A percentile compares a stretch with the other conserved stretches of the same genome.
phyloP scores from a whole-genome alignment of 106 monocot species.

The Triglochin maritima region DNA sequence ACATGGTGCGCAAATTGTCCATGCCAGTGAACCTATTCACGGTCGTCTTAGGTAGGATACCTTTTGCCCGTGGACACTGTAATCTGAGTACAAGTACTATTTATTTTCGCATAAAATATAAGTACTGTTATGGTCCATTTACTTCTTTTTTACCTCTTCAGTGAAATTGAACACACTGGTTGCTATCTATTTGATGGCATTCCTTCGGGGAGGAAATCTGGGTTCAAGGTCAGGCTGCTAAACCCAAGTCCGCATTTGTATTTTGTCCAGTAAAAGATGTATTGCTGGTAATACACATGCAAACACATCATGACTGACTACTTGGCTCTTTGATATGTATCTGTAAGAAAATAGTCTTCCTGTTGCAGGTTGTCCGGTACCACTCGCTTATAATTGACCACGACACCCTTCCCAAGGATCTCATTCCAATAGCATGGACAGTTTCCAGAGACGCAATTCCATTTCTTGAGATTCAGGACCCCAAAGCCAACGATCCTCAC shows the following conservation, averaged over 20 bases:
- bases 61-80: not conserved
- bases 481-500: not conserved
- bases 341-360: not conserved
- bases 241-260: conserved; percentile 3
- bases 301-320: too few species aligned
- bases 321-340: not conserved
- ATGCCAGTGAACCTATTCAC: conserved; percentile 95
- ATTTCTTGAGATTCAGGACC: conserved; percentile 31
- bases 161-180: conserved; percentile 83
- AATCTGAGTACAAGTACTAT: too few species aligned
- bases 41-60: conserved; percentile 64
- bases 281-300: too few species aligned
- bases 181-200: conserved; percentile 56
- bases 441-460: conserved; percentile 32
- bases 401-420: conserved; percentile 63
- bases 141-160: conserved; percentile 8
- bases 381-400: conserved; percentile 85
- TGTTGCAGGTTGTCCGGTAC: conserved; percentile 74
- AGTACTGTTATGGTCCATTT: too few species aligned
- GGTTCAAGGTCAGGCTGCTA: conserved; percentile 52
- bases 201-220: conserved; percentile 87
- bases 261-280: too few species aligned
- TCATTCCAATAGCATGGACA: conserved; percentile 84
- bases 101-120: too few species aligned
- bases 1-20: conserved; percentile 77